Evolutionary conservation across 1,284 basidiomycete genomes (phyloP).

Genomic region (Leucoagaricus sp.): DNA sequence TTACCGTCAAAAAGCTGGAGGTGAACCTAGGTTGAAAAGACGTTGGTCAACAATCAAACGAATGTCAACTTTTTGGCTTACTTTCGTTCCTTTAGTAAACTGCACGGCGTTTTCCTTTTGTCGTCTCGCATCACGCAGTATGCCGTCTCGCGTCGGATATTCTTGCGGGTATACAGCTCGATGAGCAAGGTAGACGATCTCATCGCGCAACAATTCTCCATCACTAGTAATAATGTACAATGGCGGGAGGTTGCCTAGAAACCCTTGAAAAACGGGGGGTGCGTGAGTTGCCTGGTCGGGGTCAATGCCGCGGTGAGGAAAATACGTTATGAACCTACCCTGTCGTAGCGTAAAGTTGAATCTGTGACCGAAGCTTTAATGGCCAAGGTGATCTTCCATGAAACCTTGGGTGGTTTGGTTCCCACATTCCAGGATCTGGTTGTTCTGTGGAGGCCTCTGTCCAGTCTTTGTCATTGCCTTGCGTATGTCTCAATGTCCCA

Average conservation of each 20-base stretch:
- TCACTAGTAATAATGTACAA: conserved; percentile 80
- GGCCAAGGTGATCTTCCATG: conserved; percentile 50
- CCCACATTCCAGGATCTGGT: conserved; percentile 37
- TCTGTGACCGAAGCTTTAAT: conserved; percentile 63
- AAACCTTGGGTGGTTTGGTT: conserved; percentile 60
- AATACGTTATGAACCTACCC: conserved; percentile 45
- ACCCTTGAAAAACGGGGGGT: conserved; percentile 79
- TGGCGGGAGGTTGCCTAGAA: conserved; percentile 83
- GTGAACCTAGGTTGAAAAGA: conserved; percentile 57
- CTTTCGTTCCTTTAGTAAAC: conserved; percentile 71
- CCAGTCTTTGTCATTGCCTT: too few species aligned
- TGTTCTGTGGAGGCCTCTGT: background rate
- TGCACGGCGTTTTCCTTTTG: conserved; percentile 55
- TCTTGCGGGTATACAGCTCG: conserved; percentile 77
- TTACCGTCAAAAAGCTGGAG: conserved; percentile 67
- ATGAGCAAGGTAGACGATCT: conserved; percentile 82
- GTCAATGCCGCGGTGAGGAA: background rate
- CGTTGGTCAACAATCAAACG: background rate
- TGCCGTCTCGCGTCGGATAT: conserved; percentile 66
- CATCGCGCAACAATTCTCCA: conserved; percentile 80
- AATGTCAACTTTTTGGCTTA: conserved; percentile 21
- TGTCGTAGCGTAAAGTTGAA: conserved; percentile 84
- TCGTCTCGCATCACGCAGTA: conserved; percentile 46
- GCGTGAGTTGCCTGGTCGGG: conserved; percentile 63
- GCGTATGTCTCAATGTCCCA: too few species aligned